Base-by-base conservation (phyloP, 768 basidiomycete genomes). In the Boletales sp. region DNA sequence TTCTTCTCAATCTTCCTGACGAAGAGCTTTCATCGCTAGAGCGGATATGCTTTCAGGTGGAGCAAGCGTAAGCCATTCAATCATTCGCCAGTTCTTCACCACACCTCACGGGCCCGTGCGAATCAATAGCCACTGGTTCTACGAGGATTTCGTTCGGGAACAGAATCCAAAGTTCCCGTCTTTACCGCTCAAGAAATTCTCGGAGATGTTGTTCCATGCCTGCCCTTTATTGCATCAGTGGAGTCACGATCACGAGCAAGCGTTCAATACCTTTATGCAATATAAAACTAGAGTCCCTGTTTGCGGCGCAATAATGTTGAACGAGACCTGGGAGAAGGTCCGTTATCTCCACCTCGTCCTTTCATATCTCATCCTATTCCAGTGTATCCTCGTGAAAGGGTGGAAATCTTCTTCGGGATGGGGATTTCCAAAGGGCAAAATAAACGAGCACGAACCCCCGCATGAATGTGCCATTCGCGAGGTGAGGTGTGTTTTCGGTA, bases 391-490 rank as follows among this genome's bases (percentile, higher is more conserved):
- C 52, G 96, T 99, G 51, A 94, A 96, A 70, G 96, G 96, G 8
- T 98, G 92, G 92, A 97, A 96, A 69, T 83, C 91, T 33, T 90
- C 87, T 17, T 90, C 96, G 2, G 91, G 93, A 8, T 99, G 96
- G 96, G 88, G 92, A n/a, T 99, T 98, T 69, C 96, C 96, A 8
- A 90, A 95, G 66, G 96, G 96, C n/a, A 99, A 99, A 72, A 98
- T 98, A 68, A 99, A 99, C 61, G 86, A 94, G 66, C 81, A 88
- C 52, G 96, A 99, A 66, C 82, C 86, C 8, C 80, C 85, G 49
- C 78, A 80, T 43, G 79, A 77, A 48, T 99, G 96, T 69, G 96
- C 95, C 3, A 78, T 90, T 47, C 84, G 96, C 67, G 96, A 99
- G 74, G 95, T 94, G 54, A 48, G 81, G 51, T 46, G 15, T 47